Conservation (phyloP, 257 asterid species). For the Fraxinus americana region DNA sequence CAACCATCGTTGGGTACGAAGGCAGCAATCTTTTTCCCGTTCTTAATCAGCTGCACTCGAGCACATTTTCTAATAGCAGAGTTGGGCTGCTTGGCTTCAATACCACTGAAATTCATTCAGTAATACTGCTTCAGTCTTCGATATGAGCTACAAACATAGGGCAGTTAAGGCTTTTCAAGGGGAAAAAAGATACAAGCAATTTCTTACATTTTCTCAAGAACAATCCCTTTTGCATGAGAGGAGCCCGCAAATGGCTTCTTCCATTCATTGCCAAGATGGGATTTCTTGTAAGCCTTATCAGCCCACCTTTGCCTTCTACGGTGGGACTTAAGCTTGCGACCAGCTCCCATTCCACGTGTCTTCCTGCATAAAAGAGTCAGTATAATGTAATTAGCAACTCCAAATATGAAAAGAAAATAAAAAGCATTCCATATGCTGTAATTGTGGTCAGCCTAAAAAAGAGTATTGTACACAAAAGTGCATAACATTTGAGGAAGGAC, state of each 20-base stretch:
- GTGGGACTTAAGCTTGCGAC: slow-evolving; percentile 70
- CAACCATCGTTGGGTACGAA: slow-evolving; percentile 79
- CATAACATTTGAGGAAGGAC: not conserved
- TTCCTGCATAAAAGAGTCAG: slow-evolving; percentile 35
- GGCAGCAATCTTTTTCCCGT: slow-evolving; percentile 76
- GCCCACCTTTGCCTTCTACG: slow-evolving; percentile 70
- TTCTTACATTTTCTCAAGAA: slow-evolving; percentile 64
- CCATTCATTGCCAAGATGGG: slow-evolving; percentile 79
- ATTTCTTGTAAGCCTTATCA: slow-evolving; percentile 67
- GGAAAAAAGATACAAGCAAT: not conserved
- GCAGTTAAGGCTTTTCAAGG: not conserved
- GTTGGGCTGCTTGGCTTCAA: slow-evolving; percentile 82
- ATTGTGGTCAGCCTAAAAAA: not conserved
- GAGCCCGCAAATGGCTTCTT: slow-evolving; percentile 76
- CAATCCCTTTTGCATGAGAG: slow-evolving; percentile 74
- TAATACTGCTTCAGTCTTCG: not conserved
- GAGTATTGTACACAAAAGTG: not conserved
- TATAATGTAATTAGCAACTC: not conserved
- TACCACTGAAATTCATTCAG: slow-evolving; percentile 44
- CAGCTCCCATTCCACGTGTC: slow-evolving; percentile 83
- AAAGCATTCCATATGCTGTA: not conserved
- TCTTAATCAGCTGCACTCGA: slow-evolving; percentile 69
- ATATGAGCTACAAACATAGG: not conserved
- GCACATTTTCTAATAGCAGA: slow-evolving; percentile 84
- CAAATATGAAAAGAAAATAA: not conserved